Base-by-base conservation (phyloP, 1,139 yeast species). In the Saccharomycopsis phalli region DNA sequence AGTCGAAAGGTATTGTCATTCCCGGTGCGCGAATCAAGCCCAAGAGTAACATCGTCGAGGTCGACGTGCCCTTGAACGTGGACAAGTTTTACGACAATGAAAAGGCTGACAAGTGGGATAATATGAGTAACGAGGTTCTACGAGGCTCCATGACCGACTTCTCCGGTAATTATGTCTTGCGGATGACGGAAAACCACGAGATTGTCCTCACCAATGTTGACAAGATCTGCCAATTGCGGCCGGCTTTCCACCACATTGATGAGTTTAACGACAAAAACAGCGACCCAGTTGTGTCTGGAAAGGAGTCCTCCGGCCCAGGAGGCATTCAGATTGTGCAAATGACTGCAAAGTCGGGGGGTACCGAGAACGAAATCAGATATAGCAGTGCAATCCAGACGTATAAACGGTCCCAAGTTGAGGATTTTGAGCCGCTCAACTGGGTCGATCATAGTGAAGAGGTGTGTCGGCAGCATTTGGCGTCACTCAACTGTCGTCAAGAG, bases 381-480 rank as follows among this genome's bases (percentile, higher is more conserved):
- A 91, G 95, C 2, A 91, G 87, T 23, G 88, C 95, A 0, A 67
- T 88, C 40, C 66, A 73, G 46, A 83, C 84, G 32, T 74, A 80
- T 47, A 82, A 81, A 54, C 61, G 68, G 36, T 84, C 81, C 36
- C 91, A 80, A 41, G 95, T 83, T 47, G 96, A 88, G 56, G 66
- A 62, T 20, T 74, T 75, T 65, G 53, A 58, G 10, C 52, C 59
- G 1, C 55, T 74, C 47, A 61, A 59, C n/a, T 78, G 82, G 81
- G 51, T 55, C 33, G 67, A 62, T 32, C 48, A 62, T 4, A 61
- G 63, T 25, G 66, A 66, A 22, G 62, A 58, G 2, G 60, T 58
- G 7, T 60, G 69, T 1, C 54, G 57, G 45, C n/a, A n/a, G n/a
- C 50, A 50, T 4, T 45, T 61, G 25, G n/a, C n/a, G n/a, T n/a